A percentile compares a stretch with the other conserved stretches of the same genome.
Evolutionary conservation across 1,284 basidiomycete species (phyloP).

Genomic region (Phellinidium pouzarii): DNA sequence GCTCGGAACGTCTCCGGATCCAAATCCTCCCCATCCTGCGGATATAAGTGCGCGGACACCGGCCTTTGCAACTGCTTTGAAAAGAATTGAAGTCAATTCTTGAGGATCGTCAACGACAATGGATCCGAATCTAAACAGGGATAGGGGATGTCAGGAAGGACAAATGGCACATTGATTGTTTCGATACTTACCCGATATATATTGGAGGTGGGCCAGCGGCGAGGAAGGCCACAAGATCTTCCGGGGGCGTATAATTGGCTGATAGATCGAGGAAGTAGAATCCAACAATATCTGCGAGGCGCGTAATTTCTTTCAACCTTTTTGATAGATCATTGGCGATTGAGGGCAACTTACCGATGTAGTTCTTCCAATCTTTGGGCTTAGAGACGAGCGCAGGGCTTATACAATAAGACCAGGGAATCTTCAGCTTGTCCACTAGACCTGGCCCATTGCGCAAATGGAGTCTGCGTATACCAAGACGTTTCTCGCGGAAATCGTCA

Average conservation of each 20-base stretch:
- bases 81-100: constrained; percentile 51
- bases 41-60: constrained; percentile 54
- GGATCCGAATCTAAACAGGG: constrained; percentile 46
- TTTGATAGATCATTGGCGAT: background rate
- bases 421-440: constrained; percentile 48
- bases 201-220: constrained; percentile 47
- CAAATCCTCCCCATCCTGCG: constrained; percentile 59
- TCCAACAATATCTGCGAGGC: constrained; percentile 49
- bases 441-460: constrained; percentile 44
- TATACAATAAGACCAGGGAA: constrained; percentile 71
- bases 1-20: constrained; percentile 37
- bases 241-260: constrained; percentile 39
- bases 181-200: constrained; percentile 45
- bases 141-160: background rate
- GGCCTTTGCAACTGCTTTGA: constrained; percentile 46
- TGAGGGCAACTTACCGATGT: constrained; percentile 40
- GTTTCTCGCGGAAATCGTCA: constrained; percentile 49
- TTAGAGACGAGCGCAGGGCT: constrained; percentile 57
- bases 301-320: background rate
- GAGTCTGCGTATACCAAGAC: constrained; percentile 45
- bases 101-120: constrained; percentile 56
- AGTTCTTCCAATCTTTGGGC: constrained; percentile 55
- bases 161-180: background rate
- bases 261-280: constrained; percentile 57
- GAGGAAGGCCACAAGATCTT: constrained; percentile 43